Evolutionary conservation across 2,329 filamentous ascomycete species (phyloP).

Genomic region (Coniochaeta prunicola): DNA sequence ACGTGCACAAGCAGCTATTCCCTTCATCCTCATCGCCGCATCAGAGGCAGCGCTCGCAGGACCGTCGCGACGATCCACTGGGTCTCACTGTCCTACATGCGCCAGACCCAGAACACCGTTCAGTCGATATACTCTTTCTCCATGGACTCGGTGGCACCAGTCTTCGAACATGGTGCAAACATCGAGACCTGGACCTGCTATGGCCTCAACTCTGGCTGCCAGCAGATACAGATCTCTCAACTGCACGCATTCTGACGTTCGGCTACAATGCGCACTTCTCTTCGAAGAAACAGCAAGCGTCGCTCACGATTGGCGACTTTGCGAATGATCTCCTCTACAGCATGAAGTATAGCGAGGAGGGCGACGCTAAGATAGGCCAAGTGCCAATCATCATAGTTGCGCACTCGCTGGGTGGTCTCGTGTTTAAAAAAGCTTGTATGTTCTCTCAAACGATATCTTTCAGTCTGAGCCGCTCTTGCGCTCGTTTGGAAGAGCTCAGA

Average conservation of each 20-base stretch:
- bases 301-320: constrained; percentile 13
- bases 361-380: constrained; percentile 8
- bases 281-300: constrained; percentile 7
- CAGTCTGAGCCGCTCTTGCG: not conserved
- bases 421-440: constrained; percentile 14
- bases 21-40: not conserved
- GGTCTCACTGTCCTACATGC: constrained; percentile 10
- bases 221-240: constrained; percentile 9
- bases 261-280: constrained; percentile 17
- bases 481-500: not conserved
- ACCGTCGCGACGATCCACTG: constrained; percentile 7
- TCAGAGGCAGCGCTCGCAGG: not conserved
- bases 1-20: not conserved
- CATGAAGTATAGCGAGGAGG: constrained; percentile 13
- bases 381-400: constrained; percentile 16
- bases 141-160: constrained; percentile 18
- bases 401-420: constrained; percentile 18
- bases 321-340: constrained; percentile 15
- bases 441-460: not conserved
- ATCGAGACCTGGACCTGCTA: constrained; percentile 9
- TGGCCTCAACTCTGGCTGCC: constrained; percentile 16
- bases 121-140: constrained; percentile 17
- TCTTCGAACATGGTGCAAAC: constrained; percentile 13
- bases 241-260: constrained; percentile 14
- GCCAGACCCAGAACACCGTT: constrained; percentile 4